A percentile compares a stretch with the other conserved stretches of the same genome.
Evolutionary conservation across 306 rosid genomes (phyloP).

Genomic region (Carpinus viminea): DNA sequence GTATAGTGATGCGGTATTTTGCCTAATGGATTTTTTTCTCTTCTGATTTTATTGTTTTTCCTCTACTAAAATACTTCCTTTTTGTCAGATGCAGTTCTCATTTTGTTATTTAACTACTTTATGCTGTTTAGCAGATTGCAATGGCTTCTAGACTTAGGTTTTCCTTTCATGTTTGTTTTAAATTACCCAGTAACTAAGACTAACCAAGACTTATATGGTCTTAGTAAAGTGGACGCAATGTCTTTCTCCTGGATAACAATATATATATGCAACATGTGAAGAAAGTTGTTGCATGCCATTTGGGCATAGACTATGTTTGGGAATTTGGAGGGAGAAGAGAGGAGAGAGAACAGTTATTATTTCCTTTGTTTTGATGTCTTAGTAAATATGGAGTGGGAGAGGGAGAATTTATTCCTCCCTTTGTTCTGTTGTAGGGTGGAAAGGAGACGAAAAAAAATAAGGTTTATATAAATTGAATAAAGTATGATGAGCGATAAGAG

Average conservation of each 20-base stretch:
- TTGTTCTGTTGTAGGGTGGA: neutral
- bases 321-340: neutral
- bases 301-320: neutral
- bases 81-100: neutral
- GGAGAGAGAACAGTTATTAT: neutral
- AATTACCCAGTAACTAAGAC: too few species aligned
- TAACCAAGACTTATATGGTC: too few species aligned
- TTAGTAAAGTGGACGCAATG: neutral
- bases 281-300: neutral
- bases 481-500: neutral
- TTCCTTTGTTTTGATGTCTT: neutral
- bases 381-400: neutral
- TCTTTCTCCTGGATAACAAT: neutral
- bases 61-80: constrained; percentile 9
- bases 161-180: neutral
- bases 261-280: neutral
- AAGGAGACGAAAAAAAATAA: neutral
- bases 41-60: constrained; percentile 4
- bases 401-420: neutral
- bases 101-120: neutral
- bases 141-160: neutral
- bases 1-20: constrained; percentile 74
- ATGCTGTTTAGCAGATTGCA: neutral
- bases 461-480: neutral
- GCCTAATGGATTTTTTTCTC: constrained; percentile 16